Conservation (phyloP, 495 filamentous ascomycete species). For the Xylaria nigripes region DNA sequence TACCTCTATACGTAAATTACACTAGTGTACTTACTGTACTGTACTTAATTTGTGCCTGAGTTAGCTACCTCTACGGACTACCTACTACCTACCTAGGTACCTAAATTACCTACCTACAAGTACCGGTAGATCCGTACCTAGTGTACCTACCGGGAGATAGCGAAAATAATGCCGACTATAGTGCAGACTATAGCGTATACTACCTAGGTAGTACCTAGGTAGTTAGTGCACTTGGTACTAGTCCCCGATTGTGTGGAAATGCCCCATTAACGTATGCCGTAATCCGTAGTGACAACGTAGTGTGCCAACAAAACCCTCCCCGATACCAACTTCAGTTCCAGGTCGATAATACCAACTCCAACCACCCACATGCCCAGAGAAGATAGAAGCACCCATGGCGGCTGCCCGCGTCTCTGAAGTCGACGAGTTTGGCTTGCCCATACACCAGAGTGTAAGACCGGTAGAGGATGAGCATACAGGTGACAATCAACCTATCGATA, state of each 20-base stretch:
- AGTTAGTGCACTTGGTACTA: too few relatives aligned
- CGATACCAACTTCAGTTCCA: background rate
- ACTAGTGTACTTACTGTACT: too few relatives aligned
- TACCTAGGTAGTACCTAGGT: too few relatives aligned
- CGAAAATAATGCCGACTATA: too few relatives aligned
- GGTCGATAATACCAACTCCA: background rate
- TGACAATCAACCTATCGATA: slow-evolving; percentile 6
- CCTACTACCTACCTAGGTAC: too few relatives aligned
- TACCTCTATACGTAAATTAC: too few relatives aligned
- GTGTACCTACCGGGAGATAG: too few relatives aligned
- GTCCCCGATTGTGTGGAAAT: background rate
- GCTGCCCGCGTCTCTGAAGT: slow-evolving; percentile 32
- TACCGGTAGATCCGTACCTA: too few relatives aligned
- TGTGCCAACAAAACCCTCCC: background rate
- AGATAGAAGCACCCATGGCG: slow-evolving; percentile 23
- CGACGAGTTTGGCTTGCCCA: slow-evolving; percentile 51
- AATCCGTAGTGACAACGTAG: background rate
- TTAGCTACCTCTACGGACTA: too few relatives aligned
- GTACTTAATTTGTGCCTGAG: too few relatives aligned
- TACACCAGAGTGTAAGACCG: slow-evolving; percentile 32
- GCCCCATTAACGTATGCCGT: background rate
- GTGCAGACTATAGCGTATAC: too few relatives aligned
- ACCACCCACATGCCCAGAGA: slow-evolving; percentile 22
- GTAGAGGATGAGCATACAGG: slow-evolving; percentile 7
- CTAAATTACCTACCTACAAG: too few relatives aligned